These are phyloP conservation scores for Penicillium dipodomyicola DNA, from an alignment of 495 filamentous ascomycete genomes.

Conservation along the genomic window DNA sequence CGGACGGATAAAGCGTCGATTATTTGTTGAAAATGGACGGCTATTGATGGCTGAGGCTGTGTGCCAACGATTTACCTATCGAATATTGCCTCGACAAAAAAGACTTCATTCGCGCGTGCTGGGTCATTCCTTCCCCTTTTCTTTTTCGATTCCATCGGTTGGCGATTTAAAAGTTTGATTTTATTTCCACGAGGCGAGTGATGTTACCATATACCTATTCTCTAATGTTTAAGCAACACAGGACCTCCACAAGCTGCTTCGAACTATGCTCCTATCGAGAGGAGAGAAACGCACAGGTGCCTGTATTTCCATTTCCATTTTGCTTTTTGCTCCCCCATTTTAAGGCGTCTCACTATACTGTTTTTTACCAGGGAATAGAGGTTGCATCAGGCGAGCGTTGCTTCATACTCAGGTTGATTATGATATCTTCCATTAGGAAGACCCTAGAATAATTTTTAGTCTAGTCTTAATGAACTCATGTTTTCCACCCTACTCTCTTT, in stretches of 20 bases:
- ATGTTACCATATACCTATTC: slow-evolving; percentile 7
- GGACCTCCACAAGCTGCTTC: background rate
- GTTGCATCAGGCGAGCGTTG: slow-evolving; percentile 5
- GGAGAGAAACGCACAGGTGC: background rate
- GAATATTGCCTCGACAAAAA: background rate
- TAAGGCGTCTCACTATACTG: background rate
- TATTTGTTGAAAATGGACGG: slow-evolving; percentile 14
- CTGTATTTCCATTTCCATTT: background rate
- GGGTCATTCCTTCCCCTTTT: background rate
- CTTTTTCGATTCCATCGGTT: background rate
- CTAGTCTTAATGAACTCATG: background rate
- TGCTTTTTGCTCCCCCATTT: background rate
- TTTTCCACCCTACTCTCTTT: slow-evolving; percentile 33
- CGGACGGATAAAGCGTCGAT: slow-evolving; percentile 28
- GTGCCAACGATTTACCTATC: background rate
- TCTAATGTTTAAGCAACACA: slow-evolving; percentile 13
- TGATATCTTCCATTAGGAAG: background rate
- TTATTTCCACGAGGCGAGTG: slow-evolving; percentile 6
- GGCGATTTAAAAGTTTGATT: slow-evolving; percentile 14
- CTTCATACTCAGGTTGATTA: background rate
- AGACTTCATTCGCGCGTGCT: background rate
- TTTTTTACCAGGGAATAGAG: background rate
- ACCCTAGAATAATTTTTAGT: background rate
- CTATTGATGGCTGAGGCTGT: background rate
- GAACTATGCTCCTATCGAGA: background rate